Evolutionary conservation across 78 protist species (phyloP), one percentile per base, ranked within the genome.

Genomic region (Tieghemostelium lacteum): DNA sequence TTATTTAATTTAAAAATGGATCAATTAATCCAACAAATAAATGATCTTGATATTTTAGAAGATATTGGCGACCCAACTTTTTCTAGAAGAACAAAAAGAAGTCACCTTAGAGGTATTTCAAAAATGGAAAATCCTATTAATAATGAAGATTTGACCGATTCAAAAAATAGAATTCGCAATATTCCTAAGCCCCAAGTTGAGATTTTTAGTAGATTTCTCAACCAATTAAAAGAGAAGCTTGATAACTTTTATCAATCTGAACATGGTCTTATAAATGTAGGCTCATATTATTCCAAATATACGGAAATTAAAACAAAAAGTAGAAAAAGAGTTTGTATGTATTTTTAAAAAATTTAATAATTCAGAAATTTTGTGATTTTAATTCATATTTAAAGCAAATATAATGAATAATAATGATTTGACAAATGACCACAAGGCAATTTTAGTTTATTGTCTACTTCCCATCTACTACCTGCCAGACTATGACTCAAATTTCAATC

Each of bases 391-490:
- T 17, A 29, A 29, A 61, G 67, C 3, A 61, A n/a, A 28, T 17
- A 61, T 61, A 29, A 61, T 24, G 37, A 12, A 57, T 6, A 20
- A 57, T 14, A 57, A 57, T 22, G 62, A 57, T 4, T 20, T 57
- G 19, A 7, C 5, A 2, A 28, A 61, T 28, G 5, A 12, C 4
- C 67, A 61, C 6, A 45, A 61, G 36, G 29, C 20, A 3, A 61
- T 61, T 61, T 29, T 61, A 4, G 29, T 61, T 7, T 61, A 61
- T 61, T 28, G 28, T 29, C 37, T 61, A 14, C 29, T 61, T 28
- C 67, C 67, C 20, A 61, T 61, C 31, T 61, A 61, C 19, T 12
- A 61, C 37, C 36, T 61, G 3, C 67, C 67, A 61, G 29, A 61
- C 3, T 61, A 61, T 29, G 29, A 19, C 4, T 7, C 20, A 12